Percentiles rank a stretch among this genome's conserved stretches.
These are phyloP conservation scores for Thalassiosira livingstoniorum DNA, from an alignment of 352 stramenopile genomes.

Conservation along the genomic window DNA sequence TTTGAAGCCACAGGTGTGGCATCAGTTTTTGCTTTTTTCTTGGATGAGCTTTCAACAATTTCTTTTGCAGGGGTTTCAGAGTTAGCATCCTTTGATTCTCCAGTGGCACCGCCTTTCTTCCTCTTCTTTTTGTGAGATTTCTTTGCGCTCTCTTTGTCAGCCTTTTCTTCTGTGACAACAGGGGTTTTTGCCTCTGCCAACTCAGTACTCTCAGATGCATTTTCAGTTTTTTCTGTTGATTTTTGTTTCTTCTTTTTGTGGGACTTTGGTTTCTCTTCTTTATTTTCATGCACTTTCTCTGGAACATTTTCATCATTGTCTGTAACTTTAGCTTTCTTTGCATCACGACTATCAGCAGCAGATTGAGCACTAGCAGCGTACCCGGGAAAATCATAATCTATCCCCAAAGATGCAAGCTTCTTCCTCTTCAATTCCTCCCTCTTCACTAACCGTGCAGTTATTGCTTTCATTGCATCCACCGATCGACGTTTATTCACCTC, in stretches of 20 bases:
- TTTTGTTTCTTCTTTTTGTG: slow-evolving; percentile 28
- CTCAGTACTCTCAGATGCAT: background rate
- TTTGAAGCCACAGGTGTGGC: too few relatives aligned
- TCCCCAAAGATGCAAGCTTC: slow-evolving; percentile 76
- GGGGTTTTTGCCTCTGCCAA: background rate
- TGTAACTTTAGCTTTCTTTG: slow-evolving; percentile 14
- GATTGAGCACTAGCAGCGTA: slow-evolving; percentile 61
- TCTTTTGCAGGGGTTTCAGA: background rate
- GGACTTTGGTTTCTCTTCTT: slow-evolving; percentile 12
- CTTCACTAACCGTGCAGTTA: slow-evolving; percentile 72
- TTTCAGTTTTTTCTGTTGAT: slow-evolving; percentile 6
- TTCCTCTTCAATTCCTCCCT: slow-evolving; percentile 81
- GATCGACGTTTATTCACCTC: slow-evolving; percentile 55
- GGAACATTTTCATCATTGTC: slow-evolving; percentile 30
- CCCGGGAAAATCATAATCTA: slow-evolving; percentile 86
- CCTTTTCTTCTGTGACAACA: slow-evolving; percentile 7
- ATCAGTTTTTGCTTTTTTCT: slow-evolving; percentile 8
- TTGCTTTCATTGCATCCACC: slow-evolving; percentile 65
- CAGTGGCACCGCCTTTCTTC: slow-evolving; percentile 1
- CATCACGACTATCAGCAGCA: slow-evolving; percentile 7
- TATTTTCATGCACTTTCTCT: slow-evolving; percentile 22
- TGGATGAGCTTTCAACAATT: background rate
- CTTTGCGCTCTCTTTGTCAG: too few relatives aligned
- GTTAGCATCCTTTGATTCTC: background rate
- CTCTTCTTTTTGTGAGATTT: slow-evolving; percentile 36